These are phyloP conservation scores for Crithidia brevicula DNA, from an alignment of 208 protist species.

Conservation along the genomic window DNA sequence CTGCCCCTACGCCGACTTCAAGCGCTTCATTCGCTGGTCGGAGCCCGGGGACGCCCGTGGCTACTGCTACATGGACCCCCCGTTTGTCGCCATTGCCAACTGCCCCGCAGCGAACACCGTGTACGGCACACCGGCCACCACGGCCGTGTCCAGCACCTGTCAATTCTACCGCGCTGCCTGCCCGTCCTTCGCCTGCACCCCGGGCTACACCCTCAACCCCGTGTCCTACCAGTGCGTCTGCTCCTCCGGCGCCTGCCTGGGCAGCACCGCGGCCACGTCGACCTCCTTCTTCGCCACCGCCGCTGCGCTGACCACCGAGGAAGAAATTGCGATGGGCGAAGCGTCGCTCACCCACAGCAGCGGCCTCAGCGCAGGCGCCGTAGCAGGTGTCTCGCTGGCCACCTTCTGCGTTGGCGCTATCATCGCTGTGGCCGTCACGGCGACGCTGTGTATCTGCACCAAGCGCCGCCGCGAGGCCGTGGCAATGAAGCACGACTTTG, in stretches of 20 bases:
- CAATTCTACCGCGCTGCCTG: constrained; percentile 36
- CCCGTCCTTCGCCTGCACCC: constrained; percentile 28
- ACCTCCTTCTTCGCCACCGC: not conserved
- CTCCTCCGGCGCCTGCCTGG: constrained; percentile 18
- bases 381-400: constrained; percentile 30
- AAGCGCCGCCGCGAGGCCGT: not conserved
- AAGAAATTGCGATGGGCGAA: not conserved
- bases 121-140: constrained; percentile 17
- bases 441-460: constrained; percentile 21
- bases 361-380: constrained; percentile 28
- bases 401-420: constrained; percentile 32
- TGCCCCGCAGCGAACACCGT: constrained; percentile 34
- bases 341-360: not conserved
- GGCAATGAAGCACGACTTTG: not conserved
- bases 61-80: constrained; percentile 57
- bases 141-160: constrained; percentile 29
- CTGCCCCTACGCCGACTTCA: constrained; percentile 61
- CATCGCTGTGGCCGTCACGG: constrained; percentile 21
- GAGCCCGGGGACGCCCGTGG: constrained; percentile 43
- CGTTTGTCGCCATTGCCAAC: constrained; percentile 28
- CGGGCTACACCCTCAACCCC: constrained; percentile 34
- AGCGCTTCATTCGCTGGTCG: constrained; percentile 43
- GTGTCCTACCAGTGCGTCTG: constrained; percentile 36
- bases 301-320: constrained; percentile 16
- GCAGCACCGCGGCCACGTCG: not conserved